Evolutionary conservation across 305 asterid genomes (phyloP).

Genomic region (Solanum hybrid): DNA sequence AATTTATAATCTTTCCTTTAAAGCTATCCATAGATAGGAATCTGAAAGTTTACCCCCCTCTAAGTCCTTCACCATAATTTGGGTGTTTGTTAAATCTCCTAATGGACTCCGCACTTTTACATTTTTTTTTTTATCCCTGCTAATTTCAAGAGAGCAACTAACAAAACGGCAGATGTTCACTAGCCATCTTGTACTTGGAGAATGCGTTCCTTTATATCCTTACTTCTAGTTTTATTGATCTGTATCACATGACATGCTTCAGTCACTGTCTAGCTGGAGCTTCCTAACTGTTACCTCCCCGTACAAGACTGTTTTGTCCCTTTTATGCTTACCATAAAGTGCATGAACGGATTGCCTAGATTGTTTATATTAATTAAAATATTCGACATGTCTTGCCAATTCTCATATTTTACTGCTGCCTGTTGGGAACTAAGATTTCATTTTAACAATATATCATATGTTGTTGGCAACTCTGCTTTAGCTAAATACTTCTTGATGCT

Average conservation of each 20-base stretch:
- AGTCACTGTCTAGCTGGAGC: constrained; percentile 2
- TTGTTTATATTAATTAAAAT: not conserved
- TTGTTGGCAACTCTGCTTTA: constrained; percentile 11
- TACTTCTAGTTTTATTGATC: not conserved
- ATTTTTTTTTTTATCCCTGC: not conserved
- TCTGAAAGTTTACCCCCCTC: not conserved
- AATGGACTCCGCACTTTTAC: not conserved
- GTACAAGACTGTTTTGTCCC: not conserved
- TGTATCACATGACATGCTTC: not conserved
- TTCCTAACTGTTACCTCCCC: not conserved
- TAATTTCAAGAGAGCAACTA: not conserved
- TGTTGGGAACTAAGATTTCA: not conserved
- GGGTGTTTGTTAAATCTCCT: not conserved
- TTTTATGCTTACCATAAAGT: not conserved
- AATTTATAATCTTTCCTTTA: not conserved
- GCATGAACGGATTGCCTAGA: not conserved
- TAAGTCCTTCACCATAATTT: not conserved
- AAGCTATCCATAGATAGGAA: not conserved
- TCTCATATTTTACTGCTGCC: not conserved
- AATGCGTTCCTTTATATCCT: not conserved
- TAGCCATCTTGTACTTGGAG: not conserved
- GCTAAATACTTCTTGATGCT: constrained; percentile 13
- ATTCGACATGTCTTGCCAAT: not conserved
- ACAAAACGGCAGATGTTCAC: not conserved
- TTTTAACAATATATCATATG: not conserved